Evolutionary conservation across 202 grass and related monocot species (phyloP), one percentile per base, ranked within the genome.

Genomic region (Brachypodium distachyon): DNA sequence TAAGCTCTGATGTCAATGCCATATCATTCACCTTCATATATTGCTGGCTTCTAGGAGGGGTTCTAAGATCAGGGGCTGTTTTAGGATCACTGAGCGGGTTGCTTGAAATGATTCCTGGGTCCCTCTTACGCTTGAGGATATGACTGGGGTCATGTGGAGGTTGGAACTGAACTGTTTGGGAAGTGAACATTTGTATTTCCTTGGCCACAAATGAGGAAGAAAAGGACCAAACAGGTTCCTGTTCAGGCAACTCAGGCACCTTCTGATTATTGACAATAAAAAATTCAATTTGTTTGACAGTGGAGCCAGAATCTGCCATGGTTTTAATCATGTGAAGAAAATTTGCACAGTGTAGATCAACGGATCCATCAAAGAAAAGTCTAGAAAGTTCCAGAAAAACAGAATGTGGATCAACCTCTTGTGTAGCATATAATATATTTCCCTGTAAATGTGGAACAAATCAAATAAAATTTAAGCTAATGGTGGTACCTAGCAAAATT

Each of bases 241-340:
- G 71, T 41, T 77, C 77, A 80, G 89, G 89, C 25, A 98, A 77
- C 53, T 66, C 68, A 9, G 91, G 84, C 17, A 98, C 72, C 73
- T 86, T 94, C 82, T 97, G 94, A 59, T 84, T 94, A 34, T 92
- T 90, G 28, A 88, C 47, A 36, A 92, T 76, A 82, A 98, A 98
- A 64, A 85, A 90, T 72, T 94, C 91, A 38, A 88, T 74, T 77
- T 90, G 89, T 71, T 88, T 89, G 28, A 52, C 65, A 6, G 73
- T 71, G 65, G 89, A 83, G 56, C 89, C 95, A 74, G 91, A 88
- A 65, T 88, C 77, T 43, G 82, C 84, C 95, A 92, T 94, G 36
- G 85, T 90, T 81, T 86, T 92, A 68, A 98, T 70, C 89, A 98
- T 98, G 84, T 92, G 95, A 74, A 97, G 80, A 83, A 98, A 94